Conservation (phyloP, 2,329 filamentous ascomycete genomes). For the Fusarium albosuccineum region DNA sequence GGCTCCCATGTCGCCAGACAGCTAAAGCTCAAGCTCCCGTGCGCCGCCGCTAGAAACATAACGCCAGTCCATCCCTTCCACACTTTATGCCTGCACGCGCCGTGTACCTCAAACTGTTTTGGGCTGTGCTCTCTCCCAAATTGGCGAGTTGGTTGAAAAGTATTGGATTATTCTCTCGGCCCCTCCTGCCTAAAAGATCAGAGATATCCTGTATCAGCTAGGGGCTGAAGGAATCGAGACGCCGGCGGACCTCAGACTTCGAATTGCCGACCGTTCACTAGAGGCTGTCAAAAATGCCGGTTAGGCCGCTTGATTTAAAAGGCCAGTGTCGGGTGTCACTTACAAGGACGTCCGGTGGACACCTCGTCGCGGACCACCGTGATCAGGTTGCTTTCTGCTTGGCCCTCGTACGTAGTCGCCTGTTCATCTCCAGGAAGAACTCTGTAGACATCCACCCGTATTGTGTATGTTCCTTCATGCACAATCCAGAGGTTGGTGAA, state of each 20-base stretch:
- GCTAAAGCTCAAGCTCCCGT: neutral
- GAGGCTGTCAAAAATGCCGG: constrained; percentile 4
- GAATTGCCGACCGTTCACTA: constrained; percentile 12
- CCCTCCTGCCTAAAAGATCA: neutral
- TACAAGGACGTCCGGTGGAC: constrained; percentile 12
- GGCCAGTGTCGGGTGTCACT: neutral
- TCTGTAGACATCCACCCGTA: constrained; percentile 49
- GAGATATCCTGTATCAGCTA: neutral
- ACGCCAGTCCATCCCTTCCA: neutral
- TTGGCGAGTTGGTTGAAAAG: neutral
- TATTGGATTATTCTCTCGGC: neutral
- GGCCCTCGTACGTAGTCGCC: constrained; percentile 27
- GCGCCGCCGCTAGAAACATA: neutral
- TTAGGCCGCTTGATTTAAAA: neutral
- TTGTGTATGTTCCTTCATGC: constrained; percentile 39
- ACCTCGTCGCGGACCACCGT: constrained; percentile 21
- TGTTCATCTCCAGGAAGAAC: constrained; percentile 23
- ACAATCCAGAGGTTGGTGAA: constrained; percentile 46
- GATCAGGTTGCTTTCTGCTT: constrained; percentile 36
- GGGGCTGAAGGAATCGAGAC: constrained; percentile 4
- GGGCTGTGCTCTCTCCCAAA: neutral
- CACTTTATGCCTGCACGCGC: too few relatives aligned
- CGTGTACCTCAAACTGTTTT: neutral
- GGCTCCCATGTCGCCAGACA: neutral
- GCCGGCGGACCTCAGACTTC: constrained; percentile 8